Conservation (phyloP, 768 basidiomycete species). For the Saitozyma sp. region DNA sequence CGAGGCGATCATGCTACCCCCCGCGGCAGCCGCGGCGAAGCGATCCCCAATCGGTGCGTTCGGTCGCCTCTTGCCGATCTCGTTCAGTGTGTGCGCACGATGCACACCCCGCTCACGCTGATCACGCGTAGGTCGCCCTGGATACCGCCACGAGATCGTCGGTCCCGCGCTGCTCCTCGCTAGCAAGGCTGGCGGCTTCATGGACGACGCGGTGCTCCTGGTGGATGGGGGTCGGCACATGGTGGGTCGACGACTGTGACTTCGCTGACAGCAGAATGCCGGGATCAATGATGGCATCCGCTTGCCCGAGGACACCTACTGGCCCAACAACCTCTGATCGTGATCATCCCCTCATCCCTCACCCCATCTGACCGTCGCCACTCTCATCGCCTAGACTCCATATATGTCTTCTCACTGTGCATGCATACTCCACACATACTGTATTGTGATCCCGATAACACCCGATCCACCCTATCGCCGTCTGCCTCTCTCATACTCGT, state of each 20-base stretch:
- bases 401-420: too few relatives aligned
- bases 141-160: constrained; percentile 46
- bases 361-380: too few relatives aligned
- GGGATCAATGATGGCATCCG: constrained; percentile 27
- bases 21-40: not conserved
- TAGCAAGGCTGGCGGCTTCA: constrained; percentile 40
- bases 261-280: constrained; percentile 7
- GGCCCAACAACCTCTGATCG: too few relatives aligned
- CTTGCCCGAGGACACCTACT: constrained; percentile 18
- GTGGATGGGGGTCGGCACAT: constrained; percentile 43
- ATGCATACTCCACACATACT: too few relatives aligned
- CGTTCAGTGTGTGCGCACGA: constrained; percentile 3
- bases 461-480: too few relatives aligned
- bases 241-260: constrained; percentile 17
- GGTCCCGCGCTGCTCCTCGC: constrained; percentile 45
- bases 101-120: not conserved
- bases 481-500: not conserved
- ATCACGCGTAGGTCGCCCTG: constrained; percentile 33
- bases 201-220: constrained; percentile 36
- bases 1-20: too few relatives aligned
- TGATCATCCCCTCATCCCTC: too few relatives aligned
- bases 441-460: too few relatives aligned
- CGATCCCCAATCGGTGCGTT: not conserved
- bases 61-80: too few relatives aligned
- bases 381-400: too few relatives aligned